Evolutionary conservation across 2,329 filamentous ascomycete species (phyloP), one percentile per base, ranked within the genome.

Genomic region (Monosporascus sp.): DNA sequence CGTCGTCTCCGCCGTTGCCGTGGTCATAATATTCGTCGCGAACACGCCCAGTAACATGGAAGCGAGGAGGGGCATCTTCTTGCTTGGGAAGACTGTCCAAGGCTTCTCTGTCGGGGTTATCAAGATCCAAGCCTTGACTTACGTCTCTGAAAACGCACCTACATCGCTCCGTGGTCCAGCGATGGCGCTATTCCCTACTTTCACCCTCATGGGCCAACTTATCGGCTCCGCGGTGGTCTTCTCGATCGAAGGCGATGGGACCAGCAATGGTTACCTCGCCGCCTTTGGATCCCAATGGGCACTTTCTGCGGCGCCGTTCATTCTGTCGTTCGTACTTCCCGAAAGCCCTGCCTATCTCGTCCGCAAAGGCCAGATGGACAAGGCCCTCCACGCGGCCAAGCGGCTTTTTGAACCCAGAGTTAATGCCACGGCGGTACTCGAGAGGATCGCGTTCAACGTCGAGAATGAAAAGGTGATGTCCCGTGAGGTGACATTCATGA

Each of bases 271-370:
- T 16, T 77, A 75, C 56, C 62, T 64, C 2, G 63, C 72, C n/a
- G 69, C 68, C 14, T 73, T 78, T 54, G 74, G 67, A 1, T 70
- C 73, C 0, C 72, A 76, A 54, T 78, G 75, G 74, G 64, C 71
- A 0, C 75, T 73, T 55, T 72, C 74, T 0, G 65, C 69, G 6
- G 55, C 77, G 1, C 72, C 76, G 0, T 63, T 79, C 16, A 3
- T 74, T 19, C 61, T 77, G 17, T 68, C 76, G 0, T 59, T 75
- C 35, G 41, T 76, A 45, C 70, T 81, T 37, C 79, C 79, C 0
- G 79, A 82, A 56, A 78, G 73, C 14, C 79, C 79, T 0, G 69
- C 75, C 0, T 80, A 73, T 55, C 64, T 80, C 2, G 63, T 82
- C 1, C 71, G 76, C 3, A 74, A 71, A 50, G 67, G 66, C 4